Conservation (phyloP, 2,329 filamentous ascomycete species). For the Colletotrichum spinosum region DNA sequence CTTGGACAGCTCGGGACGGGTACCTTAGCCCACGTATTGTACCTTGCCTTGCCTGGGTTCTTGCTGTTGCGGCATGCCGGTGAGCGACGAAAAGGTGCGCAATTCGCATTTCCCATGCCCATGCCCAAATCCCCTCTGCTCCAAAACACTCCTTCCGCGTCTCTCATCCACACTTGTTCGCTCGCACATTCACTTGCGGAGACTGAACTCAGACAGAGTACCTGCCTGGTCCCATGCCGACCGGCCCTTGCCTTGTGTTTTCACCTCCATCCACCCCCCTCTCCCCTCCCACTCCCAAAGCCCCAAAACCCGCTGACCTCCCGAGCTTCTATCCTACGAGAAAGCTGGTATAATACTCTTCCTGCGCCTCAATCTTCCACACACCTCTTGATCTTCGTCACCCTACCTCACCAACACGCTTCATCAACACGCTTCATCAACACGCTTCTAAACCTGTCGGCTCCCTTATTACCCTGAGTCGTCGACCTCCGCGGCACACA, state of each 20-base stretch:
- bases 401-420: neutral
- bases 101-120: constrained; percentile 38
- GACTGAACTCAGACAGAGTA: neutral
- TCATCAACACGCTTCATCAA: too few relatives aligned
- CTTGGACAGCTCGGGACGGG: constrained; percentile 25
- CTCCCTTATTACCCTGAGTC: neutral
- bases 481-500: neutral
- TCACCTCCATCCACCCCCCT: constrained; percentile 32
- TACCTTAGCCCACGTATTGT: constrained; percentile 26
- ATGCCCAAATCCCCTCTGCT: constrained; percentile 30
- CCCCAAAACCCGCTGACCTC: constrained; percentile 30
- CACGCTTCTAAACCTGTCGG: too few relatives aligned
- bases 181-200: too few relatives aligned
- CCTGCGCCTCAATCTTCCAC: constrained; percentile 27
- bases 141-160: constrained; percentile 22
- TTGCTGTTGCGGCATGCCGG: constrained; percentile 31
- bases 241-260: constrained; percentile 13
- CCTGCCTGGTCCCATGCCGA: constrained; percentile 12
- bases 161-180: constrained; percentile 21
- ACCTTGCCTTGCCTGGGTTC: neutral
- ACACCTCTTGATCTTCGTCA: neutral
- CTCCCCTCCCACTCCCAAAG: neutral
- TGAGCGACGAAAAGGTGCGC: constrained; percentile 33
- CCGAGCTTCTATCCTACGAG: constrained; percentile 27
- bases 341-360: constrained; percentile 31